Evolutionary conservation across 140 eudicot species (phyloP).

Genomic region (Oenanthe javanica): DNA sequence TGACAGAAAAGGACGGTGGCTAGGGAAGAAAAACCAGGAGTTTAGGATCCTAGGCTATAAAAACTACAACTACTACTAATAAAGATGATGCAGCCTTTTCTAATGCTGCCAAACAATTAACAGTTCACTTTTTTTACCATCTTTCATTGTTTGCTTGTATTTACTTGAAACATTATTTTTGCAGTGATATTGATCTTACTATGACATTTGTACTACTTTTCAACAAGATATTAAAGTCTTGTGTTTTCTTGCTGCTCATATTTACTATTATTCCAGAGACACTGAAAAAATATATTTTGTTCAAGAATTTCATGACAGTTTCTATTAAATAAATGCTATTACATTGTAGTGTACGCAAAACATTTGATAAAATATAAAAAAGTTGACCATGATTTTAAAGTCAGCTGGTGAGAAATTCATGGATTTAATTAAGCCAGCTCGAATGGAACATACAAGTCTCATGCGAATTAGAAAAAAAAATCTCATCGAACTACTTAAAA

Average conservation of each 20-base stretch:
- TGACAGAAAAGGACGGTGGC: background rate
- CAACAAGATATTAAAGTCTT: background rate
- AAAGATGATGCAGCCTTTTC: background rate
- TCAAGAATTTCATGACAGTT: background rate
- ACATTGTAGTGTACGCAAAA: background rate
- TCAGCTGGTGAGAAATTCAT: background rate
- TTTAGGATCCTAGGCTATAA: background rate
- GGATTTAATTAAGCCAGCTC: background rate
- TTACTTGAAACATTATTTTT: background rate
- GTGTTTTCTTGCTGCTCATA: background rate
- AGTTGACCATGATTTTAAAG: background rate
- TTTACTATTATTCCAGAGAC: background rate
- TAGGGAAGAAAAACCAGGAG: background rate
- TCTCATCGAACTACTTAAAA: no score
- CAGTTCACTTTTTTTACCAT: background rate
- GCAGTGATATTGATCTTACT: constrained; percentile 6
- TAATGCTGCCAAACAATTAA: background rate
- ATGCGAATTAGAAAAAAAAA: no score
- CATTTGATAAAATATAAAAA: background rate
- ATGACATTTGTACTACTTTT: background rate
- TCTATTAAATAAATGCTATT: background rate
- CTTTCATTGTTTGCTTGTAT: background rate
- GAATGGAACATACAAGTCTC: background rate
- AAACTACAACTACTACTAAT: background rate
- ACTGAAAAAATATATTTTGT: background rate